Percentiles rank a stretch among this genome's conserved stretches.
phyloP scores from a whole-genome alignment of 1,284 basidiomycete genomes.

The Wallemia hederae region DNA sequence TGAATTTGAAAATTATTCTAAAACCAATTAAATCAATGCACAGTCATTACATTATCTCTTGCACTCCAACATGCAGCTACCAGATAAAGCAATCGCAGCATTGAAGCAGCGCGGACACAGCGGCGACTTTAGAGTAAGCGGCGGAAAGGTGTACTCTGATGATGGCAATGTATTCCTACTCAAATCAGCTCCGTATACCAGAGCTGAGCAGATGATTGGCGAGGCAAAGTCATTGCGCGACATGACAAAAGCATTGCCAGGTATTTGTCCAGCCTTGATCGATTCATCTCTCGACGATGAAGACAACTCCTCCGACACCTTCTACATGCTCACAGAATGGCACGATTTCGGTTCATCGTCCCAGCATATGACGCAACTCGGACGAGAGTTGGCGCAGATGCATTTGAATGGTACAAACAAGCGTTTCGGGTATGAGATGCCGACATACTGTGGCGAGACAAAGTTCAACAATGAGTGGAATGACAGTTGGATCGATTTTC shows the following conservation, averaged over 20 bases:
- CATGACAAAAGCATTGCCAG: constrained; percentile 2
- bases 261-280: constrained; percentile 1
- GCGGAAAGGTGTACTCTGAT: neutral
- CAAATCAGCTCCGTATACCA: neutral
- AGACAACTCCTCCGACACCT: neutral
- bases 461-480: constrained; percentile 3
- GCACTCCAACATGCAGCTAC: neutral
- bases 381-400: neutral
- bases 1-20: too few species aligned
- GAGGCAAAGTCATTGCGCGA: constrained; percentile 3
- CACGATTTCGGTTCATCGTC: neutral
- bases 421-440: constrained; percentile 2
- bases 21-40: too few species aligned
- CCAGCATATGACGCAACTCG: neutral
- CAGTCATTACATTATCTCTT: neutral
- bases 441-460: constrained; percentile 5
- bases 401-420: constrained; percentile 1
- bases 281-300: neutral
- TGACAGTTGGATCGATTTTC: constrained; percentile 3
- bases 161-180: neutral
- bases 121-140: neutral
- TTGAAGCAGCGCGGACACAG: neutral
- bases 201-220: constrained; percentile 4
- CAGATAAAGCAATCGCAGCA: neutral
- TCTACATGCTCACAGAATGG: constrained; percentile 5